Evolutionary conservation across 2,329 filamentous ascomycete genomes (phyloP).

Genomic region (Cryoendolithus antarcticus): DNA sequence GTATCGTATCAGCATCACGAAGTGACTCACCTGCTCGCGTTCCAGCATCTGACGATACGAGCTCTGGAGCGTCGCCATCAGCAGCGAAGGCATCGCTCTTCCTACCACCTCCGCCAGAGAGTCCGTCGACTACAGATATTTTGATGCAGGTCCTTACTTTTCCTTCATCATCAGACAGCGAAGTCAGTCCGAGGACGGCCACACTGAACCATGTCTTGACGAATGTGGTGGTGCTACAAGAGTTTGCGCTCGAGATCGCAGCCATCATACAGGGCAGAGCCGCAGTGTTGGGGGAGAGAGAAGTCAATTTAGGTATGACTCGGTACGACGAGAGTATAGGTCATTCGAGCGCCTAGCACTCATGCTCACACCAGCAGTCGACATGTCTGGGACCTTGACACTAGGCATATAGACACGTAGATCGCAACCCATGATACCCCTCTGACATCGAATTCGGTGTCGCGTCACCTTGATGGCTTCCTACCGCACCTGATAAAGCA

Average conservation of each 20-base stretch:
- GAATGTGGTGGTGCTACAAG: conserved; percentile 38
- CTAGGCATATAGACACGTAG: too few relatives aligned
- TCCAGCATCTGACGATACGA: too few relatives aligned
- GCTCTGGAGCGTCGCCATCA: conserved; percentile 5
- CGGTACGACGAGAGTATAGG: too few relatives aligned
- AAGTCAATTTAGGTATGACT: conserved; percentile 23
- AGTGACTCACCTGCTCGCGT: too few relatives aligned
- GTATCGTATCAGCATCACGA: too few relatives aligned
- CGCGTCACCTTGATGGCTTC: too few relatives aligned
- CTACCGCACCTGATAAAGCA: too few relatives aligned
- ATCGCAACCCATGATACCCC: too few relatives aligned
- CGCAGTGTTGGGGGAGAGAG: conserved; percentile 30
- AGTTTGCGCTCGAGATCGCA: conserved; percentile 37
- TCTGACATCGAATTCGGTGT: too few relatives aligned
- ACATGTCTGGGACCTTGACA: too few relatives aligned
- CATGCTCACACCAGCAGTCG: too few relatives aligned
- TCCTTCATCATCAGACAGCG: conserved; percentile 11
- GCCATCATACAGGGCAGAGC: conserved; percentile 37
- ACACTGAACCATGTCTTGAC: conserved; percentile 38
- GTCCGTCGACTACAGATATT: conserved; percentile 22
- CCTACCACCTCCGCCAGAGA: conserved; percentile 23
- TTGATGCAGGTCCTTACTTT: conserved; percentile 21
- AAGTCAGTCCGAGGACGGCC: conserved; percentile 21
- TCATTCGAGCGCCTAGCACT: too few relatives aligned
- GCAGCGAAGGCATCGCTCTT: conserved; percentile 11